Evolutionary conservation across 2,329 filamentous ascomycete genomes (phyloP).

Genomic region (Cladobotryum protrusum): DNA sequence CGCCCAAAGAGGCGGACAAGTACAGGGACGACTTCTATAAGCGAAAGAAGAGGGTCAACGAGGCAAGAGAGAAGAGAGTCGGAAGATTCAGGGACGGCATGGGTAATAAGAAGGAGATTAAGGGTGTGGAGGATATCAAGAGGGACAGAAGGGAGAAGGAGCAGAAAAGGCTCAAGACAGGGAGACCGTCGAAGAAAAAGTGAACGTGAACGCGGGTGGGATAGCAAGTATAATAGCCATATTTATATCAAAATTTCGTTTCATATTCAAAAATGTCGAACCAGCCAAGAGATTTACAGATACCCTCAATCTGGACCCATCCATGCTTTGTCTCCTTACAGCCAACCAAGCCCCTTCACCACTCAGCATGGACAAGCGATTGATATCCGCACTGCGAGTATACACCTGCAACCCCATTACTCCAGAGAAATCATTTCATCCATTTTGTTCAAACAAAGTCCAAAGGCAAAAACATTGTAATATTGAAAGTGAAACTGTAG

Average conservation of each 20-base stretch:
- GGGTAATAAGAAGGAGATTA: slow-evolving; percentile 72
- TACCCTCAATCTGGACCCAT: too few relatives aligned
- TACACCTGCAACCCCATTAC: too few relatives aligned
- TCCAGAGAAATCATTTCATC: too few relatives aligned
- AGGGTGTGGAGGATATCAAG: slow-evolving; percentile 74
- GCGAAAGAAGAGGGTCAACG: slow-evolving; percentile 82
- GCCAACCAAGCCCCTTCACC: too few relatives aligned
- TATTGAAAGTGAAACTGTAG: too few relatives aligned
- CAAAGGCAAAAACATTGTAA: too few relatives aligned
- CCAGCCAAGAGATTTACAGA: too few relatives aligned
- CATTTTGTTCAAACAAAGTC: too few relatives aligned
- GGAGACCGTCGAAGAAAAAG: slow-evolving; percentile 62
- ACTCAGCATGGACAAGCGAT: too few relatives aligned
- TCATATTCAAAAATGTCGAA: not conserved
- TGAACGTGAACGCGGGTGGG: not conserved
- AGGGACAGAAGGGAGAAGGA: slow-evolving; percentile 75
- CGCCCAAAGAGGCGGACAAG: slow-evolving; percentile 90
- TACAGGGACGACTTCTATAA: slow-evolving; percentile 84
- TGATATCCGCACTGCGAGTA: too few relatives aligned
- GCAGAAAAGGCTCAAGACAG: slow-evolving; percentile 79
- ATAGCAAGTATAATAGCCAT: too few relatives aligned
- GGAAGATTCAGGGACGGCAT: slow-evolving; percentile 67
- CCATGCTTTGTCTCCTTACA: too few relatives aligned
- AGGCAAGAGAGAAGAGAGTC: slow-evolving; percentile 77
- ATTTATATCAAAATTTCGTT: not conserved